These are phyloP conservation scores for Kingdonia uniflora DNA, from an alignment of 164 flowering plant species.

Conservation along the genomic window DNA sequence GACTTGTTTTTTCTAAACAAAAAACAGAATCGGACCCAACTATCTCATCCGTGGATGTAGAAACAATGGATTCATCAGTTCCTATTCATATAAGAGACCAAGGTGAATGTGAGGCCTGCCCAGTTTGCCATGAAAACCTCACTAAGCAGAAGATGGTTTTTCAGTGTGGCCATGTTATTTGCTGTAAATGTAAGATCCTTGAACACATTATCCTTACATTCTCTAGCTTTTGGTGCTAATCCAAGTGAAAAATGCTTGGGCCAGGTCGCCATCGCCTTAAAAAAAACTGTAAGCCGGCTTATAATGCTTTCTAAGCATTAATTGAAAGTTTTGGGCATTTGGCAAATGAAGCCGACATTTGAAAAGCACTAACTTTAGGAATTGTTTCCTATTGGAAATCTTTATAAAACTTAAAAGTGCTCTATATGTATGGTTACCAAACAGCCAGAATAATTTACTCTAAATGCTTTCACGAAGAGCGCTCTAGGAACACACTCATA, in stretches of 20 bases:
- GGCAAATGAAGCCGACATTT: too few species aligned
- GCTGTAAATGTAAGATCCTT: constrained; percentile 79
- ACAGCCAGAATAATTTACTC: too few species aligned
- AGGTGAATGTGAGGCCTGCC: constrained; percentile 50
- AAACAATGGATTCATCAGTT: constrained; percentile 13
- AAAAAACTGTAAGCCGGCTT: too few species aligned
- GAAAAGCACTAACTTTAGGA: too few species aligned
- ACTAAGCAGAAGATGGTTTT: constrained; percentile 78
- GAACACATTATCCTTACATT: not conserved
- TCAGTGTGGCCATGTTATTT: constrained; percentile 87
- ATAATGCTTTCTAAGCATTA: too few species aligned
- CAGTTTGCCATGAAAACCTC: constrained; percentile 86
- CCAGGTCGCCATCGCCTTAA: too few species aligned
- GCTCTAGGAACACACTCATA: too few species aligned
- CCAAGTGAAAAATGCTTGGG: not conserved
- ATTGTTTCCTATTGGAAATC: too few species aligned
- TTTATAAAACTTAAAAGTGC: too few species aligned
- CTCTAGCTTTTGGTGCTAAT: not conserved
- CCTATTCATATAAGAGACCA: constrained; percentile 15
- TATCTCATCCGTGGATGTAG: constrained; percentile 27
- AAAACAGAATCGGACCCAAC: constrained; percentile 17
- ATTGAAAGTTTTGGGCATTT: too few species aligned
- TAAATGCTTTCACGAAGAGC: too few species aligned
- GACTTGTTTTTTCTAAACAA: constrained; percentile 59
- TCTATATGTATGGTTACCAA: too few species aligned